Evolutionary conservation across 2,329 filamentous ascomycete genomes (phyloP), one percentile per base, ranked within the genome.

Genomic region (Botryotinia convoluta): DNA sequence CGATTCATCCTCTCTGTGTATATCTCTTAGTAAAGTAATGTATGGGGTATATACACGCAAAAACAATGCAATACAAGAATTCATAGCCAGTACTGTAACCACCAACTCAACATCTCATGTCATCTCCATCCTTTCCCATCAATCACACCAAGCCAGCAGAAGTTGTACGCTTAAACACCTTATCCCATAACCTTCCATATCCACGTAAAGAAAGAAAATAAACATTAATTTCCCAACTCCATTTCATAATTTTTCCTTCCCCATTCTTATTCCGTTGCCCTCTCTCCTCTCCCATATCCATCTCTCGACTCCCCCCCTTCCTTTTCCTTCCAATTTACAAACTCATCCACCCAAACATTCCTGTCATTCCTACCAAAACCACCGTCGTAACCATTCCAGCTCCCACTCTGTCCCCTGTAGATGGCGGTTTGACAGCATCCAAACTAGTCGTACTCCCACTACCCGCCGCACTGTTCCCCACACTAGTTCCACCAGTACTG

Each of bases 331-430:
- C 26, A 61, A 45, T n/a, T 73, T 71, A 80, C 45, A 78, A 45
- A 57, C 78, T 80, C 81, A 83, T 83, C 79, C 81, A 82, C 3
- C 77, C 78, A 77, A 82, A 83, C 74, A 81, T 79, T 14, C 77
- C 79, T 7, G 76, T 78, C 12, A 79, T 76, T n/a, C 77, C 73
- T 0, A 80, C 69, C 3, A 81, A 64, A 32, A 80, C 29, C 29
- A 83, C 20, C 2, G 83, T 81, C 29, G 84, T 86, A 59, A 85
- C 26, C 51, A 85, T 82, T 0, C 82, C 82, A 16, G 84, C 84
- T 0, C 84, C 84, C 0, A 81, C 83, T 70, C 78, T 81, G 75
- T 84, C 84, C 10, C 72, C 83, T 26, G 79, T 80, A 2, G 81
- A 83, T 8, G 83, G 79, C 8, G 80, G 77, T 22, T 68, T 72